phyloP scores from a whole-genome alignment of 2,329 filamentous ascomycete species.

The Graphium sp. region DNA sequence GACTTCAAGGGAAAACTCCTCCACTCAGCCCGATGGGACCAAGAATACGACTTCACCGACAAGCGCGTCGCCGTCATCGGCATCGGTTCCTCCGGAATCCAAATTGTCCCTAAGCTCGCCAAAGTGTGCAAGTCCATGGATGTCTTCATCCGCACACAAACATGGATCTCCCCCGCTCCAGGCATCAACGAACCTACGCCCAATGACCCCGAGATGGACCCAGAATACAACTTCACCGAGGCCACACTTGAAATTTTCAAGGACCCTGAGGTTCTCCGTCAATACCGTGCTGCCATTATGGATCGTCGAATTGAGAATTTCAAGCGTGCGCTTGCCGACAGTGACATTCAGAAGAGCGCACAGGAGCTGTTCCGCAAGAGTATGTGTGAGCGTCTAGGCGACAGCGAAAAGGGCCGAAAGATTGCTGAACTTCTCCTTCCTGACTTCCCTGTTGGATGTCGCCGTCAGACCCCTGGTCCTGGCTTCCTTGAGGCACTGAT shows the following conservation, averaged over 20 bases:
- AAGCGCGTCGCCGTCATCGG: conserved; percentile 42
- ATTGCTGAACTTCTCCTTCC: conserved; percentile 34
- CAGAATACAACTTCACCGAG: conserved; percentile 23
- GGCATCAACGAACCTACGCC: conserved; percentile 39
- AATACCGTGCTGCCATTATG: conserved; percentile 39
- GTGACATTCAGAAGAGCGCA: conserved; percentile 38
- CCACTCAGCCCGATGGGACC: conserved; percentile 47
- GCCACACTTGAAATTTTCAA: conserved; percentile 2
- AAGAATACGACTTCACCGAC: conserved; percentile 24
- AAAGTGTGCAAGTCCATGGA: conserved; percentile 32
- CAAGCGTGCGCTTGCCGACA: conserved; percentile 33
- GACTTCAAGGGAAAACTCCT: conserved; percentile 36
- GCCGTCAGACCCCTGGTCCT: conserved; percentile 47
- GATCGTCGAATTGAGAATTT: conserved; percentile 32
- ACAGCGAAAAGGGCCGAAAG: conserved; percentile 4
- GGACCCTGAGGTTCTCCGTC: conserved; percentile 42
- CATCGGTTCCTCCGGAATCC: conserved; percentile 45
- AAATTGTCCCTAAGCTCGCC: conserved; percentile 35
- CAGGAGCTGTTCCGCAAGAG: conserved; percentile 23
- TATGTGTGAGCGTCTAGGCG: conserved; percentile 1
- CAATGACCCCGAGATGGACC: conserved; percentile 2
- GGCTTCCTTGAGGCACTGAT: conserved; percentile 50
- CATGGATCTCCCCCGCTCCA: conserved; percentile 47
- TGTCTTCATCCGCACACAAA: conserved; percentile 46
- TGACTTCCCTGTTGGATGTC: conserved; percentile 46